Percentiles rank a stretch among this genome's conserved stretches.
phyloP scores from a whole-genome alignment of 441 rosid species.

The Geranium incanum region DNA sequence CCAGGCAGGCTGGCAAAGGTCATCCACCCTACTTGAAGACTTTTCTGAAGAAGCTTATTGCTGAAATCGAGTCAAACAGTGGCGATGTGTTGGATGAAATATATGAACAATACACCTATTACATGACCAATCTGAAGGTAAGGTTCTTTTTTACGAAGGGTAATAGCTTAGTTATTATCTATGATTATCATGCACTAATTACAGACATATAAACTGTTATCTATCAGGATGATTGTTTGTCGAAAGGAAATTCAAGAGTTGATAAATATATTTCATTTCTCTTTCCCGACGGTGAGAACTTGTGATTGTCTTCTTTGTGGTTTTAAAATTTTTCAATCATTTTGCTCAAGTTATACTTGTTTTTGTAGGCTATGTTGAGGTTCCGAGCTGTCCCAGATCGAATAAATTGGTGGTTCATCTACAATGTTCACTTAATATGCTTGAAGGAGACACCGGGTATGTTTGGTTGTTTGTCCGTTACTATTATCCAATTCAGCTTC shows the following conservation, averaged over 20 bases:
- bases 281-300: slow-evolving; percentile 50
- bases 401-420: slow-evolving; percentile 50
- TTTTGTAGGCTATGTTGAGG: slow-evolving; percentile 35
- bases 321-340: slow-evolving; percentile 1
- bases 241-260: slow-evolving; percentile 43
- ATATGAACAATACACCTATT: slow-evolving; percentile 53
- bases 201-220: not conserved
- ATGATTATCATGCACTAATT: not conserved
- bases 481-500: not conserved
- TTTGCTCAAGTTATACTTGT: not conserved
- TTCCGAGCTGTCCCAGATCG: slow-evolving; percentile 39
- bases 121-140: slow-evolving; percentile 61
- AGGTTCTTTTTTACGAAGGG: not conserved
- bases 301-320: slow-evolving; percentile 8
- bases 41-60: slow-evolving; percentile 65
- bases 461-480: slow-evolving; percentile 28
- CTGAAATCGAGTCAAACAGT: slow-evolving; percentile 52
- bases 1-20: slow-evolving; percentile 42
- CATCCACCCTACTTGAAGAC: slow-evolving; percentile 45
- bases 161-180: not conserved
- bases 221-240: slow-evolving; percentile 37
- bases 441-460: slow-evolving; percentile 94
- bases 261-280: slow-evolving; percentile 67
- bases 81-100: slow-evolving; percentile 60
- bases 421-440: slow-evolving; percentile 78